Evolutionary conservation across 2,329 filamentous ascomycete genomes (phyloP).

Genomic region (Plectosphaerella plurivora): DNA sequence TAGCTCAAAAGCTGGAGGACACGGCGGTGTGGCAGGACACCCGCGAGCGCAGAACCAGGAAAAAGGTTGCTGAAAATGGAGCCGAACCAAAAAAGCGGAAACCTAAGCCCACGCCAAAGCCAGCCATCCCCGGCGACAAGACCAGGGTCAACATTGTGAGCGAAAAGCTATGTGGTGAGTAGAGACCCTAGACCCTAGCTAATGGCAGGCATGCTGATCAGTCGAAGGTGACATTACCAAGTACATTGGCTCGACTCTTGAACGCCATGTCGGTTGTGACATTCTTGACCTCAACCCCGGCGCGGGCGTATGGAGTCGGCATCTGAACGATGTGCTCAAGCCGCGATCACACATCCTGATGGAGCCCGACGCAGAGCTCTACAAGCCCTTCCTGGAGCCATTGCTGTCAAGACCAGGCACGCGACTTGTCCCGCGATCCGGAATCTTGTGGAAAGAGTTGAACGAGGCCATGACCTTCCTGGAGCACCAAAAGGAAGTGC

Average conservation of each 20-base stretch:
- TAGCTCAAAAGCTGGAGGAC: not conserved
- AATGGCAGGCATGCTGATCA: not conserved
- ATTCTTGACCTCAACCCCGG: conserved; percentile 86
- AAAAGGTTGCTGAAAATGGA: not conserved
- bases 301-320: conserved; percentile 70
- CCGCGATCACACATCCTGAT: conserved; percentile 81
- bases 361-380: conserved; percentile 61
- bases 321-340: conserved; percentile 68
- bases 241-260: conserved; percentile 65
- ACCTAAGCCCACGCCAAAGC: not conserved
- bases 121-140: conserved; percentile 23
- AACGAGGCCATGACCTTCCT: conserved; percentile 47
- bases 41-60: not conserved
- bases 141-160: conserved; percentile 48
- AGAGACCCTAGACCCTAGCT: not conserved
- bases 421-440: conserved; percentile 49
- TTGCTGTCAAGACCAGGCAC: conserved; percentile 46
- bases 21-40: not conserved
- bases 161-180: conserved; percentile 44
- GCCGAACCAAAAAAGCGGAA: not conserved
- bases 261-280: conserved; percentile 72
- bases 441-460: conserved; percentile 58
- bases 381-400: conserved; percentile 55
- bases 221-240: conserved; percentile 61
- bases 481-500: conserved; percentile 46